Base-by-base conservation (phyloP, 805 yeast genomes). In the Naumovozyma dairenensis region DNA sequence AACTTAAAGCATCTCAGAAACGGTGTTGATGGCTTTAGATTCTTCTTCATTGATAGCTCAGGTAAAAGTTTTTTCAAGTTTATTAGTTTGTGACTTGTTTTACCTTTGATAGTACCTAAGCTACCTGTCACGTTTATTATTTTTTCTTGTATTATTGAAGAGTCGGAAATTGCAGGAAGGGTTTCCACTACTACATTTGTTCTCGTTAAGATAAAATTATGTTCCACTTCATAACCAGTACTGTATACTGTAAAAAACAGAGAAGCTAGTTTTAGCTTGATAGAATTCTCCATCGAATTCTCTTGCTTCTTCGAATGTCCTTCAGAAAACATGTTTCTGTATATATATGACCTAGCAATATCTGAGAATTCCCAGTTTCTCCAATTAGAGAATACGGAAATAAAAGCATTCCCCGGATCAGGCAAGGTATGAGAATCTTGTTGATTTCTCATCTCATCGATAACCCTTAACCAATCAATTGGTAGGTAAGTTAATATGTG, bases 311-410 rank as follows among this genome's bases (percentile, higher is more conserved):
- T 36, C 13, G 29, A 7, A n/a, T 21, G 37, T 2, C 50, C 46
- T 6, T 48, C 47, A n/a, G 51, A 50, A 46, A 79, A 79, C 2
- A 73, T 66, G 40, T 60, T 62, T 21, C 57, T 55, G 45, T 80
- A 74, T 16, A 81, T 63, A 35, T 65, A 72, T 33, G 77, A 69
- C 25, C 69, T 61, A n/a, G 69, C 68, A 16, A 76, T 69, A 45
- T 73, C 72, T 21, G 75, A 66, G 28, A 81, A 78, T 46, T 89
- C 98, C 96, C 97, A 87, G 38, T 76, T 74, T 63, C 96, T 72
- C 96, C 97, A 92, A 10, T 68, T 63, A 0, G 77, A 64, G 46
- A 86, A 85, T 1, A 76, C 65, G 3, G 66, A 59, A 16, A 74
- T 54, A 2, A 83, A 81, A 12, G 67, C 67, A 6, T 63, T 60